phyloP scores from a whole-genome alignment of 495 filamentous ascomycete genomes.

The Hyaloscypha finlandica region DNA sequence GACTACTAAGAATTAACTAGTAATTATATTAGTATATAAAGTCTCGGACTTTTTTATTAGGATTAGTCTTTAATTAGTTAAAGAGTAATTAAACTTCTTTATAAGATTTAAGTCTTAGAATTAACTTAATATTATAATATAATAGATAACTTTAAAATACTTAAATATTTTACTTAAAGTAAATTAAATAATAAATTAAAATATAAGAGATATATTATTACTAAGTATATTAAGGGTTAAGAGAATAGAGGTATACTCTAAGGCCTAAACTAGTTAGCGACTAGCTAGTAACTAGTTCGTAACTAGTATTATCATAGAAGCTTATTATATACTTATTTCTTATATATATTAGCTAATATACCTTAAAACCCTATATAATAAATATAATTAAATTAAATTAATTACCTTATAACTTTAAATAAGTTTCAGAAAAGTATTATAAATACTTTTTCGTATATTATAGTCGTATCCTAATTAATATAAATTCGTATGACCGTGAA shows the following conservation, averaged over 20 bases:
- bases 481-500: neutral
- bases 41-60: constrained; percentile 1
- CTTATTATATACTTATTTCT: neutral
- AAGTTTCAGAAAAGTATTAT: neutral
- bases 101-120: neutral
- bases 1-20: constrained; percentile 3
- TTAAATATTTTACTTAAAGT: neutral
- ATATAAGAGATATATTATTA: neutral
- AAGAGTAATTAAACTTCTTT: neutral
- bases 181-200: neutral
- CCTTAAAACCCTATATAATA: neutral
- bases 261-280: neutral
- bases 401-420: constrained; percentile 1
- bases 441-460: neutral
- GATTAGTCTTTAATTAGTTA: neutral
- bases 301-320: neutral
- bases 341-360: constrained; percentile 4
- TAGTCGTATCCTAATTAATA: neutral
- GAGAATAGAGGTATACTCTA: neutral
- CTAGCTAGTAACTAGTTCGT: neutral
- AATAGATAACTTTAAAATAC: neutral
- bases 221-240: neutral
- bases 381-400: neutral
- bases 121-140: constrained; percentile 4
- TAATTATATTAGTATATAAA: neutral